Conservation (phyloP, 805 yeast genomes). For the Lachancea sp. region DNA sequence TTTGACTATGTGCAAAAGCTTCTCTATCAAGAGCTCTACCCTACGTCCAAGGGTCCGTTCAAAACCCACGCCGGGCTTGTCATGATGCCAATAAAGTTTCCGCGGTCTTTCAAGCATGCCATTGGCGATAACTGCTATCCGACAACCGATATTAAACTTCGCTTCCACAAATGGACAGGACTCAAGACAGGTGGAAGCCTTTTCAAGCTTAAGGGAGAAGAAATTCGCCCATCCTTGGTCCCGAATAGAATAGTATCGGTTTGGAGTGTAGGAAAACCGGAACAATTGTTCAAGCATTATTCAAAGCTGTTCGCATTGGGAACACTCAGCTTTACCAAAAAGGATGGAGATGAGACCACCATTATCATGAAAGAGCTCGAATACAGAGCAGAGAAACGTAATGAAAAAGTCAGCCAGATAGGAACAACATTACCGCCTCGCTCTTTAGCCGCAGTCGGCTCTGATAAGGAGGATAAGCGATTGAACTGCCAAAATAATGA, state of each 20-base stretch:
- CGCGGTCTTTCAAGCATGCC: constrained; percentile 9
- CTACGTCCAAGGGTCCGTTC: not conserved
- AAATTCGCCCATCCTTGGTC: constrained; percentile 8
- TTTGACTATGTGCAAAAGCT: constrained; percentile 3
- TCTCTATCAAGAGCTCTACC: constrained; percentile 2
- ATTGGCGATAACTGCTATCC: constrained; percentile 13
- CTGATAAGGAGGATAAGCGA: not conserved
- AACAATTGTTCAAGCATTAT: constrained; percentile 8
- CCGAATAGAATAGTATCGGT: constrained; percentile 13
- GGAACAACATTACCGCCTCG: not conserved
- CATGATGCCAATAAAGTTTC: constrained; percentile 18
- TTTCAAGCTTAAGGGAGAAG: constrained; percentile 3
- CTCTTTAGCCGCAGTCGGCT: not conserved
- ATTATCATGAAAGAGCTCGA: constrained; percentile 6
- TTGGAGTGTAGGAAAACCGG: constrained; percentile 15
- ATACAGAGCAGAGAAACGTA: constrained; percentile 1
- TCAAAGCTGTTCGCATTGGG: not conserved
- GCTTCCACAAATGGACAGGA: constrained; percentile 14
- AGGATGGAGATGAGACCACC: constrained; percentile 2
- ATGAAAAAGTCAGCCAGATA: not conserved
- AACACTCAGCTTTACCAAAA: not conserved
- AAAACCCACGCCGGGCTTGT: constrained; percentile 17
- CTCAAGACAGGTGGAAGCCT: not conserved
- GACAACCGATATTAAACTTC: constrained; percentile 9
- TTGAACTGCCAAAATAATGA: not conserved